Evolutionary conservation across 2,329 filamentous ascomycete species (phyloP), one percentile per base, ranked within the genome.

Genomic region (Fusarium albidum): DNA sequence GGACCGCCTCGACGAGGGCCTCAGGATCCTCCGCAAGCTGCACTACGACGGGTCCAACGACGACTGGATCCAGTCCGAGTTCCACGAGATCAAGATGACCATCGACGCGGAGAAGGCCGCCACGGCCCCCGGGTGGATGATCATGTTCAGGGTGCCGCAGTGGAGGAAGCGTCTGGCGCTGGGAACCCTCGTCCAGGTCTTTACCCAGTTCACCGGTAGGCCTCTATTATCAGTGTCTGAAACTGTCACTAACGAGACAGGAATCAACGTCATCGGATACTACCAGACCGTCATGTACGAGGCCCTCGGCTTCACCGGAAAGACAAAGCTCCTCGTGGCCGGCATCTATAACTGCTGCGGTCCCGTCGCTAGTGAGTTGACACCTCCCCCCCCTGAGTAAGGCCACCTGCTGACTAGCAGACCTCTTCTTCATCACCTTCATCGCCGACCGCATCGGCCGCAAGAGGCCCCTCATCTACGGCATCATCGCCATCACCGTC

Each of bases 391-490:
- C n/a, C n/a, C n/a, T n/a, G n/a, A n/a, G n/a, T n/a, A n/a, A n/a
- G n/a, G n/a, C n/a, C n/a, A n/a, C n/a, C n/a, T n/a, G n/a, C n/a
- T n/a, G n/a, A n/a, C n/a, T n/a, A n/a, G n/a, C n/a, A 74, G 74
- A 85, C 65, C 66, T 81, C 26, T 68, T 84, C 70, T 87, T 86
- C 68, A 85, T 77, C 25, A 73, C 76, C 13, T 82, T 84, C 67
- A 76, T 86, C 31, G 80, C 86, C 43, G 84, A 87, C 68, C 78
- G 79, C 8, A 80, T 85, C 8, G 85, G 85, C 9, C 82, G 88
- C 35, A 79, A 87, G 9, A 79, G 79, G 59, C 78, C 89, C 48
- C 88, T 91, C 81, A 72, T 90, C 18, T 81, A 87, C 59, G 87
- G 87, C 35, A 82, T 82, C 35, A 68, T 81, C 3, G 82, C 73